Conservation (phyloP, 2,329 filamentous ascomycete species). For the Fusarium cyanostomum region DNA sequence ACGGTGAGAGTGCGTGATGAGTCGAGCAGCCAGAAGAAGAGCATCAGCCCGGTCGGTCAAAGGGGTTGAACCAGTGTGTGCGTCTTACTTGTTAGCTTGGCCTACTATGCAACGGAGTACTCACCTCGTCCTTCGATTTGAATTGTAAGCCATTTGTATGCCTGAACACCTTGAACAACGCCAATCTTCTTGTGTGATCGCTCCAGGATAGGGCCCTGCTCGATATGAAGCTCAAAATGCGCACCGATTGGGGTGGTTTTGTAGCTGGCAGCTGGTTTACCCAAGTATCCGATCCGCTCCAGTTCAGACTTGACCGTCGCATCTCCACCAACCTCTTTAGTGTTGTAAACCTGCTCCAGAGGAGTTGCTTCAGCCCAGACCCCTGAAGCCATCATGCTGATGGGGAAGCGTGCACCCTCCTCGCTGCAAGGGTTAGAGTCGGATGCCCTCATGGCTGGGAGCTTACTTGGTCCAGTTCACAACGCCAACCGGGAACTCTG, state of each 20-base stretch:
- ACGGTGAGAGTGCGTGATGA: conserved; percentile 43
- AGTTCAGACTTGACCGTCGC: conserved; percentile 58
- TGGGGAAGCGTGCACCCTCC: conserved; percentile 82
- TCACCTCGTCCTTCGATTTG: conserved; percentile 39
- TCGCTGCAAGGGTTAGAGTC: conserved; percentile 60
- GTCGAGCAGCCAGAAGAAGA: conserved; percentile 41
- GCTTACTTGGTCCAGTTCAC: conserved; percentile 79
- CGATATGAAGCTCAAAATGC: conserved; percentile 86
- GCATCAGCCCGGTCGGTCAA: conserved; percentile 46
- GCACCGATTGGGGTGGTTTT: conserved; percentile 68
- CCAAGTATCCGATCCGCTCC: conserved; percentile 76
- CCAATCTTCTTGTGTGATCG: conserved; percentile 27
- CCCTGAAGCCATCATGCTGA: conserved; percentile 77
- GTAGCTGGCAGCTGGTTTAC: conserved; percentile 50
- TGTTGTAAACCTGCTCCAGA: conserved; percentile 66
- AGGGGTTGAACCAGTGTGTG: conserved; percentile 42
- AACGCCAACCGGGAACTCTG: conserved; percentile 75
- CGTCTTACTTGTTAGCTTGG: conserved; percentile 44
- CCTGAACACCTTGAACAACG: conserved; percentile 37
- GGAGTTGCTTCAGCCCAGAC: conserved; percentile 79
- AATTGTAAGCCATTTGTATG: conserved; percentile 42
- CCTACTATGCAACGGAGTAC: rapidly evolving
- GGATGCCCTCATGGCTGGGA: rapidly evolving
- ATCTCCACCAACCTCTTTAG: conserved; percentile 64
- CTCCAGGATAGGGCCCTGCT: conserved; percentile 62